Conservation (phyloP, 495 filamentous ascomycete species). For the Collariella sp. region DNA sequence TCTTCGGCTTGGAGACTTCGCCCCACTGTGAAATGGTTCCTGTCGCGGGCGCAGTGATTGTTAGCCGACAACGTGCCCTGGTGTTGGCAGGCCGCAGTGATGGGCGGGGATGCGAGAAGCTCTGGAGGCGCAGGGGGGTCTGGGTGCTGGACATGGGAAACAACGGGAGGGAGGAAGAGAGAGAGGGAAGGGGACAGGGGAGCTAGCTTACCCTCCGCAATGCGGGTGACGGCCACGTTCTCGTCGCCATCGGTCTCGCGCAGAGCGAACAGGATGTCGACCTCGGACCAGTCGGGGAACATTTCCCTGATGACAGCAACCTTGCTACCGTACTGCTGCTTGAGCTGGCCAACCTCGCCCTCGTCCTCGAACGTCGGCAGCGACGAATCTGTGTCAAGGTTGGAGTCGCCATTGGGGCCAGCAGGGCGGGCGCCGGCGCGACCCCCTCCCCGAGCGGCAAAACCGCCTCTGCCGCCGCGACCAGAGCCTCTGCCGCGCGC, state of each 20-base stretch:
- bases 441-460: slow-evolving; percentile 63
- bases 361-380: slow-evolving; percentile 61
- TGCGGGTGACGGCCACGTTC: slow-evolving; percentile 73
- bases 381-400: slow-evolving; percentile 51
- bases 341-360: slow-evolving; percentile 82
- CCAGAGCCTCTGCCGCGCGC: slow-evolving; percentile 39
- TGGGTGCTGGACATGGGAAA: neutral
- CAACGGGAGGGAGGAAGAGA: slow-evolving; percentile 1
- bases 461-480: slow-evolving; percentile 65
- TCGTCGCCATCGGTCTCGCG: slow-evolving; percentile 89
- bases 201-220: slow-evolving; percentile 83
- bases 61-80: neutral
- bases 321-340: slow-evolving; percentile 72
- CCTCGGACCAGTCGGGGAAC: slow-evolving; percentile 85
- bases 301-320: slow-evolving; percentile 75
- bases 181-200: no score
- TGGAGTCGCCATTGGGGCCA: slow-evolving; percentile 36
- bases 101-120: no score
- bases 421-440: slow-evolving; percentile 44
- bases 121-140: neutral
- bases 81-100: no score
- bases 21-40: slow-evolving; percentile 89
- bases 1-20: slow-evolving; percentile 87
- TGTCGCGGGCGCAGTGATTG: slow-evolving; percentile 26
- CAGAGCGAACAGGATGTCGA: slow-evolving; percentile 83